Evolutionary conservation across 2,329 filamentous ascomycete species (phyloP).

Genomic region (Geosmithia flava): DNA sequence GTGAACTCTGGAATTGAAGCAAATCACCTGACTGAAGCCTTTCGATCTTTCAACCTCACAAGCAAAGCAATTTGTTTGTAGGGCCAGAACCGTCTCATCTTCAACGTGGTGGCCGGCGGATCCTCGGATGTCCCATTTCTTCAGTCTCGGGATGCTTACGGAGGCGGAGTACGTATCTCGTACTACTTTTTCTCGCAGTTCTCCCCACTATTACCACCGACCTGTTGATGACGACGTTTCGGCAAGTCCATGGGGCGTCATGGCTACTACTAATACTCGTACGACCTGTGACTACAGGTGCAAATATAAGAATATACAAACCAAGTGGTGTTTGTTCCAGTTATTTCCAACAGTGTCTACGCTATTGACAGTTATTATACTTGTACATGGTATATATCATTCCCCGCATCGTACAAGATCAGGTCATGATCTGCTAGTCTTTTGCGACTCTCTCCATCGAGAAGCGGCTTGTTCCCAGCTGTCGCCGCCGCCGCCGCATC

Average conservation of each 20-base stretch:
- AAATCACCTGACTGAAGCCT: neutral
- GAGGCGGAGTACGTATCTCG: neutral
- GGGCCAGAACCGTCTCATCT: neutral
- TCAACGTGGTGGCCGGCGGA: slow-evolving; percentile 5
- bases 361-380: neutral
- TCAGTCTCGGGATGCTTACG: neutral
- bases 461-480: slow-evolving; percentile 55
- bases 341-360: neutral
- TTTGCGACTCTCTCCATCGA: slow-evolving; percentile 36
- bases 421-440: neutral
- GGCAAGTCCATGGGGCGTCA: neutral
- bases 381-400: neutral
- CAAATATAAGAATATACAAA: neutral
- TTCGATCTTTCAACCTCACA: neutral
- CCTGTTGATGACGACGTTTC: neutral
- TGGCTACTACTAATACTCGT: no score
- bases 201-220: neutral
- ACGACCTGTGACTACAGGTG: no score
- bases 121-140: slow-evolving; percentile 7
- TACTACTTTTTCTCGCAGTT: neutral
- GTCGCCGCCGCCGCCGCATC: slow-evolving; percentile 50
- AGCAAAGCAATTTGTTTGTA: neutral
- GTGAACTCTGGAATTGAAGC: neutral
- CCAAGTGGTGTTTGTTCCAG: neutral
- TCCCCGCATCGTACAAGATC: neutral